These are phyloP conservation scores for Mercurialis annua DNA, from an alignment of 345 rosid species.

Conservation along the genomic window DNA sequence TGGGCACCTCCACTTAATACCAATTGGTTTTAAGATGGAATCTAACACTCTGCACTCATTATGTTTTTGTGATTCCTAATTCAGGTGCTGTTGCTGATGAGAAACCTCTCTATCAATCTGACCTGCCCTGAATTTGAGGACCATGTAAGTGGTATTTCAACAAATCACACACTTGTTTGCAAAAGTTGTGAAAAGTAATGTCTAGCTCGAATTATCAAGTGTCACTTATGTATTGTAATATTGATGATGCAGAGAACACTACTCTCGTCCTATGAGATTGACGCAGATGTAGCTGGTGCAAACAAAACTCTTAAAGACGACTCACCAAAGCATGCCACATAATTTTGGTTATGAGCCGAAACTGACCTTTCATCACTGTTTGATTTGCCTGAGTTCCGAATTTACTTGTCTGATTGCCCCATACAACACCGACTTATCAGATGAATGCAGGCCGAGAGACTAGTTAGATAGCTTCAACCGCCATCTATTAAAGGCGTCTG, in stretches of 20 bases:
- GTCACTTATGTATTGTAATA: background rate
- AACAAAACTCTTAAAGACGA: slow-evolving; percentile 28
- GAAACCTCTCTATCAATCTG: slow-evolving; percentile 87
- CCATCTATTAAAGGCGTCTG: slow-evolving; percentile 16
- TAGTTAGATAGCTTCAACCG: slow-evolving; percentile 1
- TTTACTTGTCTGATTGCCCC: background rate
- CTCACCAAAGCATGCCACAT: slow-evolving; percentile 35
- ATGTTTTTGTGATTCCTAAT: slow-evolving; percentile 21
- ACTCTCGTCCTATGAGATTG: slow-evolving; percentile 65
- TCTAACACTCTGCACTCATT: no score
- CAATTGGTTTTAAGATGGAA: no score
- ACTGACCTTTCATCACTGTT: background rate
- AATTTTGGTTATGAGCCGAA: slow-evolving; percentile 11
- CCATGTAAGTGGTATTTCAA: slow-evolving; percentile 55
- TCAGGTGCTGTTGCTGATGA: slow-evolving; percentile 85
- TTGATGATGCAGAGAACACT: slow-evolving; percentile 63
- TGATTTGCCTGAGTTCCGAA: background rate
- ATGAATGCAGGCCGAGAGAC: slow-evolving; percentile 8
- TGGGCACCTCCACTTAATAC: no score
- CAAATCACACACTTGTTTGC: slow-evolving; percentile 2
- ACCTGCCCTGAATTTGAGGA: slow-evolving; percentile 87
- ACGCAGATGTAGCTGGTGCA: slow-evolving; percentile 34
- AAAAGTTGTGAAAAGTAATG: background rate
- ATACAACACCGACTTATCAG: background rate
- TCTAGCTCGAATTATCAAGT: background rate